Percentiles rank a stretch among this genome's conserved stretches.
Evolutionary conservation across 768 basidiomycete species (phyloP).

Genomic region (Boletus rubropictus): DNA sequence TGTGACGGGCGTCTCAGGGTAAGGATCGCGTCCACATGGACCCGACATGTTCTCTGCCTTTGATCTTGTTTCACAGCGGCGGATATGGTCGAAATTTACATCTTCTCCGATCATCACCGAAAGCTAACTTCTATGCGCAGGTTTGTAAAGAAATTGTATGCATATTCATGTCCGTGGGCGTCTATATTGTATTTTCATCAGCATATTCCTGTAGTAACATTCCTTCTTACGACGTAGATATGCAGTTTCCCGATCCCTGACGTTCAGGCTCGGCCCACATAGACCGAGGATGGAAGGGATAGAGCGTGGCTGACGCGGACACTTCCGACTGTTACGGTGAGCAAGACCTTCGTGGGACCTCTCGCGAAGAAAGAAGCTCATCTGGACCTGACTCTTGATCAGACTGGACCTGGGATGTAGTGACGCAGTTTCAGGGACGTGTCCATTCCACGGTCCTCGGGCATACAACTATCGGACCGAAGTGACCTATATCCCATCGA

Average conservation of each 20-base stretch:
- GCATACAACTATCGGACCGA: not conserved
- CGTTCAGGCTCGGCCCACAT: slow-evolving; percentile 1
- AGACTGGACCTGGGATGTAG: too few species aligned
- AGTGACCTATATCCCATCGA: not conserved
- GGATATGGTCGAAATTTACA: not conserved
- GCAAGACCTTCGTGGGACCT: slow-evolving; percentile 16
- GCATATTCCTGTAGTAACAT: slow-evolving; percentile 2
- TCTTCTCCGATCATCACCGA: slow-evolving; percentile 1
- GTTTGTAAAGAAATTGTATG: not conserved
- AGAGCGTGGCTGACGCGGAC: slow-evolving; percentile 12
- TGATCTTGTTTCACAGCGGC: not conserved
- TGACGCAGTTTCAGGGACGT: not conserved
- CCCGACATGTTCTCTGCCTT: too few species aligned
- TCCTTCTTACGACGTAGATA: not conserved
- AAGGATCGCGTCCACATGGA: too few species aligned
- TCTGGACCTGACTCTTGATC: not conserved
- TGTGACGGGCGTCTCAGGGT: too few species aligned
- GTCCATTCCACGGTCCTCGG: slow-evolving; percentile 1
- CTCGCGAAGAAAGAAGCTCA: slow-evolving; percentile 10
- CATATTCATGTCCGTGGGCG: slow-evolving; percentile 1
- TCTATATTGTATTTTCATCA: slow-evolving; percentile 1
- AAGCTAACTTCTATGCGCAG: not conserved
- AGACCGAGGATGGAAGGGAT: not conserved
- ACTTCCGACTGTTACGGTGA: slow-evolving; percentile 22
- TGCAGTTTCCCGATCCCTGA: slow-evolving; percentile 7